phyloP scores from a whole-genome alignment of 441 rosid genomes.

The Syzygium syzygioides region DNA sequence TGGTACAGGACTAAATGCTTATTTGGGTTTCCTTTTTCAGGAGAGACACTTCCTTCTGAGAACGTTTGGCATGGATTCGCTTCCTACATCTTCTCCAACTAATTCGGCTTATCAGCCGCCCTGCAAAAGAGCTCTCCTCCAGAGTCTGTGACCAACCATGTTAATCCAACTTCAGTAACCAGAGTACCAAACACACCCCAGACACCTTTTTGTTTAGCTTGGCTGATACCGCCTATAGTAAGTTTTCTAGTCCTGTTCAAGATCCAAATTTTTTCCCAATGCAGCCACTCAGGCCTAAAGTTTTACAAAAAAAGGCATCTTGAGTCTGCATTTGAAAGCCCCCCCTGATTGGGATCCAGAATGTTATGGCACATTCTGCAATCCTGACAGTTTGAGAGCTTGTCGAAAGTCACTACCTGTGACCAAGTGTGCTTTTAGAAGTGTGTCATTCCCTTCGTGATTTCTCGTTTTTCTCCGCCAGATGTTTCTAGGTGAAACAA shows the following conservation, averaged over 20 bases:
- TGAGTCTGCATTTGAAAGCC: slow-evolving; percentile 57
- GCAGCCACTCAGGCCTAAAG: slow-evolving; percentile 75
- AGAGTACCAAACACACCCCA: slow-evolving; percentile 13
- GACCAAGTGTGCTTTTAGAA: slow-evolving; percentile 29
- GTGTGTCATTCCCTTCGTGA: slow-evolving; percentile 32
- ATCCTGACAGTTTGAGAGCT: slow-evolving; percentile 53
- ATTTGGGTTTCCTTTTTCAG: background rate
- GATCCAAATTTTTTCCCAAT: slow-evolving; percentile 29
- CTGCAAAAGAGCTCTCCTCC: slow-evolving; percentile 34
- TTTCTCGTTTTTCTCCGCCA: slow-evolving; percentile 16
- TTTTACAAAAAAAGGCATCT: slow-evolving; percentile 59
- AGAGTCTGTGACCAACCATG: slow-evolving; percentile 55
- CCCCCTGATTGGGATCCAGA: slow-evolving; percentile 7
- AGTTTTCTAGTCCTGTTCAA: slow-evolving; percentile 20
- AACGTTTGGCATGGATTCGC: background rate
- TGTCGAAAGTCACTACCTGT: slow-evolving; percentile 18
- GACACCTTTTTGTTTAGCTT: background rate
- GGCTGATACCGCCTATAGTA: slow-evolving; percentile 20
- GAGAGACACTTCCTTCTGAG: background rate
- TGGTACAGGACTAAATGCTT: background rate
- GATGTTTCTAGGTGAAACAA: background rate
- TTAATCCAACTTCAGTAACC: slow-evolving; percentile 9
- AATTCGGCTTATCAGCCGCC: background rate
- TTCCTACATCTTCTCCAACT: background rate
- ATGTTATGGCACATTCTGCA: slow-evolving; percentile 75